Evolutionary conservation across 1,284 basidiomycete species (phyloP), one percentile per base, ranked within the genome.

Genomic region (Schizophyllum commune): DNA sequence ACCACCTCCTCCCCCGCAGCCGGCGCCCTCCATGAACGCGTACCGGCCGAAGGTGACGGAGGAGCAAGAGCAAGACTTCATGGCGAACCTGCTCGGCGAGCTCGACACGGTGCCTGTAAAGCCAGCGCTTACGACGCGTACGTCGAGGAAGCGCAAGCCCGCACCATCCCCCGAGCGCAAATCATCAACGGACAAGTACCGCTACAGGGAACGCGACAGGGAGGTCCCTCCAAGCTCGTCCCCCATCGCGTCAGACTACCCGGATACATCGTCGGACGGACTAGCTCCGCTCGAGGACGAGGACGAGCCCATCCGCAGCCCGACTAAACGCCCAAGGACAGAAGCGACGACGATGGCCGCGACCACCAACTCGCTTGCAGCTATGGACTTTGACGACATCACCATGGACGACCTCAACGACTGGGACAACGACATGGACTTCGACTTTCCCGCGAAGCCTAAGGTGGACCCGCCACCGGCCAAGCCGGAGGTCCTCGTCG

Each of bases 31-130:
- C 4, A 86, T 92, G 63, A 85, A 77, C 69, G 87, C 85, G 33
- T 96, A 96, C 70, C 83, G 91, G 19, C 89, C 90, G 0, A 79
- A 79, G 0, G 82, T 88, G 8, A 87, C 89, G 4, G 85, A 80
- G 9, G 86, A 87, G 59, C 85, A 93, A 68, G 95, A 96, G 71
- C 80, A 84, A 53, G 92, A 94, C 68, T 93, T 98, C 67, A 90
- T 98, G 91, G 83, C 84, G 0, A 82, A 81, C 19, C 74, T 98
- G 0, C 74, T 97, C 6, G 86, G 83, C 6, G 81, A 76, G 19
- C 82, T 94, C 72, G 89, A 91, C 64, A 72, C 73, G 11, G 75
- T 77, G 19, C 71, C 80, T 5, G 67, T 69, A 20, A 55, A 55
- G 13, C 39, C 39, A 3, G 39, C 39, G 3, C 39, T 27, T 2